Percentiles rank a stretch among this genome's conserved stretches.
phyloP scores from a whole-genome alignment of 768 basidiomycete genomes.

The Hirschioporus abietinus region DNA sequence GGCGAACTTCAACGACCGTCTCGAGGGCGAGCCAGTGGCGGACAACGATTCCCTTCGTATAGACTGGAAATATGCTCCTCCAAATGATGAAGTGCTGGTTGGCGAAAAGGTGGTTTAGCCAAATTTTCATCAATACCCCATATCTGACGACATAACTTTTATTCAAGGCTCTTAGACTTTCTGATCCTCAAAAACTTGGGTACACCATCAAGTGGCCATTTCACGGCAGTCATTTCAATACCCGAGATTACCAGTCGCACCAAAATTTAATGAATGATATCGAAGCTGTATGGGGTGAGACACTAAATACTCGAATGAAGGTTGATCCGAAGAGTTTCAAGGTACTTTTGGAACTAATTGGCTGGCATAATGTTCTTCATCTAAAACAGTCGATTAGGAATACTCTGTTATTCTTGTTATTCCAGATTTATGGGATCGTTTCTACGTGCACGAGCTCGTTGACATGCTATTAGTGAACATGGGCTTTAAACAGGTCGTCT shows the following conservation, averaged over 20 bases:
- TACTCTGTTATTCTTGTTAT: conserved; percentile 86
- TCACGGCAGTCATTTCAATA: conserved; percentile 77
- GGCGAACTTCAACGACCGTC: conserved; percentile 74
- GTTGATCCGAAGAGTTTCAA: conserved; percentile 52
- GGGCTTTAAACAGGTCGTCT: conserved; percentile 90
- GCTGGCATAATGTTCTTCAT: conserved; percentile 8
- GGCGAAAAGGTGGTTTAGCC: conserved; percentile 57
- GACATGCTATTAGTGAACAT: conserved; percentile 69
- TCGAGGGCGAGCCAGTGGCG: conserved; percentile 79
- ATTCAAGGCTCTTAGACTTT: conserved; percentile 59
- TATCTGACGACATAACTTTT: neutral
- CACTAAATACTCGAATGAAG: conserved; percentile 55
- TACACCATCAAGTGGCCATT: conserved; percentile 84
- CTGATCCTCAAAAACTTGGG: conserved; percentile 60
- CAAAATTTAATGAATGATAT: conserved; percentile 76
- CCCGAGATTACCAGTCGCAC: conserved; percentile 62
- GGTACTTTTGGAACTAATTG: conserved; percentile 32
- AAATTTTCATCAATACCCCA: conserved; percentile 15
- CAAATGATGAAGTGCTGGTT: conserved; percentile 49
- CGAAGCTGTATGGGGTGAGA: conserved; percentile 57
- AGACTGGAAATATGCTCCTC: conserved; percentile 69
- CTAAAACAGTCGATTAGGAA: conserved; percentile 43
- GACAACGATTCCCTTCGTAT: conserved; percentile 82
- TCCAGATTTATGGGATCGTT: conserved; percentile 85
- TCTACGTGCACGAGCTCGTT: conserved; percentile 75